Percentiles rank a stretch among this genome's conserved stretches.
These are phyloP conservation scores for Mucor velutinosus DNA, from an alignment of 371 early-diverging fungal species.

Conservation along the genomic window DNA sequence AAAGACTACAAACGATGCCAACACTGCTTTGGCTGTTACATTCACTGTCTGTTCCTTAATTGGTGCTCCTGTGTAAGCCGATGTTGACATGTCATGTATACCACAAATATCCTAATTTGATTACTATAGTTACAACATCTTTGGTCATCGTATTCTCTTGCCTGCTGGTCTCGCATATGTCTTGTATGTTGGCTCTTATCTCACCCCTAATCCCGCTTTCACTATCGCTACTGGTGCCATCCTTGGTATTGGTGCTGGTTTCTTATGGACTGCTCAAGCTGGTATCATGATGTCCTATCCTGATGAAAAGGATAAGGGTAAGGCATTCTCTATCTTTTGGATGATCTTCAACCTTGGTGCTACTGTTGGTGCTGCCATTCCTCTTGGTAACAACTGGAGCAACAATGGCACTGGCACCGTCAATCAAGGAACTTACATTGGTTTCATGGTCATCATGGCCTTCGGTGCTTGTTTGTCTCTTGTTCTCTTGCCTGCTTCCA, in stretches of 20 bases:
- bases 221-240: slow-evolving; percentile 60
- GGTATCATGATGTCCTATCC: slow-evolving; percentile 86
- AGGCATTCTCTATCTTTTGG: slow-evolving; percentile 74
- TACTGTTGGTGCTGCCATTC: slow-evolving; percentile 72
- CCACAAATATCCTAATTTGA: background rate
- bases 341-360: slow-evolving; percentile 81
- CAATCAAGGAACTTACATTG: slow-evolving; percentile 62
- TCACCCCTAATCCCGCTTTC: slow-evolving; percentile 49
- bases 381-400: slow-evolving; percentile 65
- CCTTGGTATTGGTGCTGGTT: slow-evolving; percentile 61
- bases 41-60: slow-evolving; percentile 68
- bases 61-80: slow-evolving; percentile 61
- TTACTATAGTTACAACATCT: slow-evolving; percentile 48
- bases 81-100: slow-evolving; percentile 13
- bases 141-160: slow-evolving; percentile 58
- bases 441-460: slow-evolving; percentile 67
- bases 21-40: slow-evolving; percentile 69
- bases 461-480: slow-evolving; percentile 61
- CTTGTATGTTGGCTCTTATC: slow-evolving; percentile 61
- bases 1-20: slow-evolving; percentile 66
- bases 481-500: slow-evolving; percentile 60
- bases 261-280: slow-evolving; percentile 66
- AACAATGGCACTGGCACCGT: slow-evolving; percentile 25
- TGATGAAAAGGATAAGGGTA: slow-evolving; percentile 73
- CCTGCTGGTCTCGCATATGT: slow-evolving; percentile 60